Conservation (phyloP, 108 stramenopile species). For the Fistulifera solaris region DNA sequence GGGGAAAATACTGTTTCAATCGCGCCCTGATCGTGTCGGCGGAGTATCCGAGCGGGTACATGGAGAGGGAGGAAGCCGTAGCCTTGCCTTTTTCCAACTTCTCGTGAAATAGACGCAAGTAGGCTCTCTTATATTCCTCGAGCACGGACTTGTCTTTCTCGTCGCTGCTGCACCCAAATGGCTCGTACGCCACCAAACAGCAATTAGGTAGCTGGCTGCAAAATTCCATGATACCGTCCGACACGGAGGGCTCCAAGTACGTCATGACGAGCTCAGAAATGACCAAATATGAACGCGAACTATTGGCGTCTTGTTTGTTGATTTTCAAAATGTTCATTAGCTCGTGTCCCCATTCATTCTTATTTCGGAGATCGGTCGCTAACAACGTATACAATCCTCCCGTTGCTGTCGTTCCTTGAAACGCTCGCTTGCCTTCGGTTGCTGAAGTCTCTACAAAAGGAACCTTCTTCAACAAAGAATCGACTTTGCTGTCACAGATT, state of each 20-base stretch:
- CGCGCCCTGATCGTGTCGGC: neutral
- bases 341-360: neutral
- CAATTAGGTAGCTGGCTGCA: slow-evolving; percentile 15
- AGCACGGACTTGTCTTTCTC: slow-evolving; percentile 19
- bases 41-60: neutral
- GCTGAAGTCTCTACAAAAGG: neutral
- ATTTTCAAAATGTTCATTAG: neutral
- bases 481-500: slow-evolving; percentile 12
- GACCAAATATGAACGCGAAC: slow-evolving; percentile 31
- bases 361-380: slow-evolving; percentile 2
- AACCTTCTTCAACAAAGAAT: neutral
- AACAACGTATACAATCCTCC: slow-evolving; percentile 5
- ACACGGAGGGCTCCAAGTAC: slow-evolving; percentile 34
- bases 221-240: slow-evolving; percentile 19
- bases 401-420: neutral
- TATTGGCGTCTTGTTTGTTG: slow-evolving; percentile 6
- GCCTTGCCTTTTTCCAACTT: slow-evolving; percentile 43
- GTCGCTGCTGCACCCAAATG: slow-evolving; percentile 9
- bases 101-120: slow-evolving; percentile 34
- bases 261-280: slow-evolving; percentile 66
- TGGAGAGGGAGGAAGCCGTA: neutral
- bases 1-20: neutral
- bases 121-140: slow-evolving; percentile 39
- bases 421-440: neutral
- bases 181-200: slow-evolving; percentile 47